Evolutionary conservation across 2,329 filamentous ascomycete genomes (phyloP), one percentile per base, ranked within the genome.

Genomic region (Talaromyces marneffei): DNA sequence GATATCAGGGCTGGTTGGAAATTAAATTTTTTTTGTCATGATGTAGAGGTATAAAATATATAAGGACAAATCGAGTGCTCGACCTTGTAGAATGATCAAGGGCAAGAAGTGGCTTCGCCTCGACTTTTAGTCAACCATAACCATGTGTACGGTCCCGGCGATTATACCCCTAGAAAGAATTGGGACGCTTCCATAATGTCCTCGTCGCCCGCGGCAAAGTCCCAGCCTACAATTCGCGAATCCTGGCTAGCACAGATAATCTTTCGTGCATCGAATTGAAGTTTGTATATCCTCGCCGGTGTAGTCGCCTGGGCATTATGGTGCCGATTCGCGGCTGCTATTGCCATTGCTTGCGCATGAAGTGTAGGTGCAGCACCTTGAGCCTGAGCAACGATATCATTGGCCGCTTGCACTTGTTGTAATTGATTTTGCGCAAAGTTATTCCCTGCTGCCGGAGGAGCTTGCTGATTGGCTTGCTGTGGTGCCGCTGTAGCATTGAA

Each of bases 211-310:
- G 92, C 91, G 62, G 92, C 94, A 81, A 97, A 99, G 74, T 99
- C 94, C 94, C 94, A 99, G 0, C 92, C 94, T 0, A 97, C 91
- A 70, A 99, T 97, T 16, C 89, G 86, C 40, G 87, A 87, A 61
- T 94, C 91, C 74, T 97, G 92, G 65, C 90, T 94, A 72, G 93
- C 97, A 78, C 92, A 97, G 59, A 99, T 89, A 67, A 99, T 95
- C 68, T 92, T 87, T 23, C 92, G 85, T 0, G 92, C 90, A 72
- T 99, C 94, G 67, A 97, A 99, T 74, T 99, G 94, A 37, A 97
- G 81, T 76, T 99, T 99, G 80, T 97, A 99, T 2, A 99, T 90
- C 25, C 94, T 76, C 10, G 84, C 80, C 81, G 20, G 73, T 70
- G 31, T 65, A 71, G 42, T 27, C 57, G 48, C 5, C 66, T 25